Evolutionary conservation across 2,329 filamentous ascomycete species (phyloP), one percentile per base, ranked within the genome.

Genomic region (Exophiala viscosa): DNA sequence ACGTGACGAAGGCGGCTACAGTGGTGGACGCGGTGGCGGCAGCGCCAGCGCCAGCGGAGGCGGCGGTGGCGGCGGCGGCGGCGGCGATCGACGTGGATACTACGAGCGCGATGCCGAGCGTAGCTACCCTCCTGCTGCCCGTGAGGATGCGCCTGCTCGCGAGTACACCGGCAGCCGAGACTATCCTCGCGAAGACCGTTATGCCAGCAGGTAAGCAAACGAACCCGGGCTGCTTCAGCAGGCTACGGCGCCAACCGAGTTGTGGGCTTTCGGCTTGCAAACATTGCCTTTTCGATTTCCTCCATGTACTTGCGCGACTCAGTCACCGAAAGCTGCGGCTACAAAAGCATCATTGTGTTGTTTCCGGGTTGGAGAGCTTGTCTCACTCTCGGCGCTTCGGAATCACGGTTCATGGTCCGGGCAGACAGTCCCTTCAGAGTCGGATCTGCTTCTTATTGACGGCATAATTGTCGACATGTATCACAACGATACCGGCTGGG

Each of bases 1-100:
- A 54, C 70, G 70, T 50, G 80, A 79, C 66, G 79, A 80, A 60
- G 76, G 75, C 50, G 68, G 71, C 38, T 72, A 73, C 50, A 67
- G 67, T 41, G 65, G 69, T 53, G 70, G 74, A 64, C 69, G 75
- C 55, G 71, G 69, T 58, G 69, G 71, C 53, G 73, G 70, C 46
- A 70, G 71, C 50, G 71, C 73, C 48, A 36, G 58, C 58, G 68
- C 69, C 45, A 64, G 70, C 40, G 64, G 71, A 52, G 72, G 73
- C 45, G 70, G 71, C 50, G 71, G 74, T 48, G 38, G 58, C 59
- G 68, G 69, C 45, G 64, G 70, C 40, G 64, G 71, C 52, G 72
- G 73, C 56, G 72, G 69, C 45, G 70, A 72, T 50, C 72, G 74
- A 70, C 60, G 73, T 59, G 70, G 70, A 62, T 57, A 58, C 38